Percentiles rank a stretch among this genome's conserved stretches.
Conservation (phyloP, 2,329 filamentous ascomycete species). For the Sphaerostilbella broomeana region DNA sequence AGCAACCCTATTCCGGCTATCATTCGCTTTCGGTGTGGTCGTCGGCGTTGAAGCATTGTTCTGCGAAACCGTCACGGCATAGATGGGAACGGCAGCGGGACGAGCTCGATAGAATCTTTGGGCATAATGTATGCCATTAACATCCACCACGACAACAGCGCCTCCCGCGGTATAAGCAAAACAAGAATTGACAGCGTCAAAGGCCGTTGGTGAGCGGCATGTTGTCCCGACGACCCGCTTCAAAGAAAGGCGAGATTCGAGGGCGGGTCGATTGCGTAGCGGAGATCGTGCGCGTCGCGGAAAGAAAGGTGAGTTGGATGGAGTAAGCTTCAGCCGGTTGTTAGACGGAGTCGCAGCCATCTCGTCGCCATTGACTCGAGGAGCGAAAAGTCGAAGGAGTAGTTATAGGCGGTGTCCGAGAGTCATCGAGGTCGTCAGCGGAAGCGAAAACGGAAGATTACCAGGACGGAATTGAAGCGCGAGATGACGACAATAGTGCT, state of each 20-base stretch:
- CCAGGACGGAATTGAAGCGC: too few relatives aligned
- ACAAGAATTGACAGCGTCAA: constrained; percentile 69
- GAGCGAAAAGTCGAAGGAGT: background rate
- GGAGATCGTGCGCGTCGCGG: constrained; percentile 59
- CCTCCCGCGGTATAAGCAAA: constrained; percentile 93
- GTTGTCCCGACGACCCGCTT: constrained; percentile 88
- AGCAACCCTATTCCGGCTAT: constrained; percentile 53
- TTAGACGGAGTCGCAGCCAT: constrained; percentile 54
- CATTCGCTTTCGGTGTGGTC: constrained; percentile 54
- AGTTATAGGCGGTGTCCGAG: background rate
- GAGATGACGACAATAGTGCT: too few relatives aligned
- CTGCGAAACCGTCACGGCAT: constrained; percentile 51
- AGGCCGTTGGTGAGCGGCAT: constrained; percentile 74
- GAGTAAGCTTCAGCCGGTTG: constrained; percentile 61
- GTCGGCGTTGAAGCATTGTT: constrained; percentile 45
- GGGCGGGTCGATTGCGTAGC: constrained; percentile 39
- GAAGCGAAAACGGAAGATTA: background rate
- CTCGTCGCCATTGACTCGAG: constrained; percentile 44
- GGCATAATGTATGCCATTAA: constrained; percentile 59
- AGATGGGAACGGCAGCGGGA: constrained; percentile 63
- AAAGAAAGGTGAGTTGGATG: constrained; percentile 67
- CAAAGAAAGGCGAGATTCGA: constrained; percentile 60
- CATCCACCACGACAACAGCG: constrained; percentile 80
- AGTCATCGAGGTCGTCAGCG: background rate
- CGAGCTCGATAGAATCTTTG: constrained; percentile 90